Evolutionary conservation across 441 rosid genomes (phyloP), one percentile per base, ranked within the genome.

Genomic region (Lepidium campestre): DNA sequence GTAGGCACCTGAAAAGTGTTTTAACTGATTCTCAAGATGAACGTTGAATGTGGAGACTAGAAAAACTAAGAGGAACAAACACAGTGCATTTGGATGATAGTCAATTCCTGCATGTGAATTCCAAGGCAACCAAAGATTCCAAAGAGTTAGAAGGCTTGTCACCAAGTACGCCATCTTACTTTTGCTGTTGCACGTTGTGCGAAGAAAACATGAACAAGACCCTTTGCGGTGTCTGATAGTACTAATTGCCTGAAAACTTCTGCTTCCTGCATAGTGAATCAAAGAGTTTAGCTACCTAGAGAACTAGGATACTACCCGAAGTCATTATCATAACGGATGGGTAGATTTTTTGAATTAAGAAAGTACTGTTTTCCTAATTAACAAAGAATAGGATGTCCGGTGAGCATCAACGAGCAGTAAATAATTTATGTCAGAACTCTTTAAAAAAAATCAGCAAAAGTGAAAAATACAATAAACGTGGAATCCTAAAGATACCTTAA

Each of bases 151-250:
- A 47, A 31, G 12, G 41, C 55, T 48, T 12, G 36, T 18, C 32
- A 22, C 67, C 55, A 45, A 47, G 67, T 55, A 59, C n/a, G 23
- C 17, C 57, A 44, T 57, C 63, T 42, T 72, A 93, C 99, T 94
- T 91, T 93, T 46, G 93, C 82, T 44, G 90, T 82, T 48, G 86
- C 79, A 77, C 96, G 95, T 68, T 89, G 96, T 37, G 96, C 89
- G 18, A 93, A 83, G 75, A 89, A 91, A 49, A 76, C 80, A 81
- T 93, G 96, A 76, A 91, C 86, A 78, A 93, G 96, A 66, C 88
- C 89, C 75, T 81, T 89, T 19, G 96, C 70, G 27, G 99, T 91
- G 47, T 84, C 93, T 49, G 91, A 79, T 65, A 87, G 18, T 56
- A 91, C 87, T 56, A 93, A 67, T 20, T 90, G 79, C 68, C 85